Evolutionary conservation across 495 filamentous ascomycete genomes (phyloP).

Genomic region (Aspergillus steynii): DNA sequence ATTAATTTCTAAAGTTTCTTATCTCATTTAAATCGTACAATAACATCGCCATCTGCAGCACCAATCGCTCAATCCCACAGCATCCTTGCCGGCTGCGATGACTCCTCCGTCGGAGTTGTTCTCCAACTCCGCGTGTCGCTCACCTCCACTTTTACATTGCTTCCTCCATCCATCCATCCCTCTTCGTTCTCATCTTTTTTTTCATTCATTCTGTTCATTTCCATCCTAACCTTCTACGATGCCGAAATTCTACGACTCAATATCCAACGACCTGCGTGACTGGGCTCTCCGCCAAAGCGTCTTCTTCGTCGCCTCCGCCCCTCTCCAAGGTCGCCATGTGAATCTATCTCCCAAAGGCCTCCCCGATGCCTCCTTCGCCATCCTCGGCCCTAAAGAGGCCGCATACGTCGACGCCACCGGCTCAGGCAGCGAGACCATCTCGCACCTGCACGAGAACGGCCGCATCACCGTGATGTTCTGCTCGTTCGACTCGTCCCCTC

Average conservation of each 20-base stretch:
- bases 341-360: constrained; percentile 74
- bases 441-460: constrained; percentile 74
- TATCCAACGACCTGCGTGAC: constrained; percentile 52
- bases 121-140: no score
- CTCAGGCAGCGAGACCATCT: constrained; percentile 69
- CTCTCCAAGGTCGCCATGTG: constrained; percentile 57
- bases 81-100: neutral
- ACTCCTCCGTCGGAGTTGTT: neutral
- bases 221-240: constrained; percentile 34
- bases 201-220: neutral
- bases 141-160: neutral
- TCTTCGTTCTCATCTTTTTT: neutral
- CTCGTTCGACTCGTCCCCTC: constrained; percentile 61
- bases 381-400: constrained; percentile 57
- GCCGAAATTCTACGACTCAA: constrained; percentile 61
- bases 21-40: no score
- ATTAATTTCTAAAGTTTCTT: no score
- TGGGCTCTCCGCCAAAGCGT: constrained; percentile 64
- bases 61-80: no score
- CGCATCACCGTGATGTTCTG: constrained; percentile 72
- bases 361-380: constrained; percentile 53
- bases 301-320: constrained; percentile 70
- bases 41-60: no score
- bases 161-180: neutral
- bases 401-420: constrained; percentile 75